A percentile compares a stretch with the other conserved stretches of the same genome.
These are phyloP conservation scores for Ceratorhiza oryzae-sativae DNA, from an alignment of 1,284 basidiomycete genomes.

Conservation along the genomic window DNA sequence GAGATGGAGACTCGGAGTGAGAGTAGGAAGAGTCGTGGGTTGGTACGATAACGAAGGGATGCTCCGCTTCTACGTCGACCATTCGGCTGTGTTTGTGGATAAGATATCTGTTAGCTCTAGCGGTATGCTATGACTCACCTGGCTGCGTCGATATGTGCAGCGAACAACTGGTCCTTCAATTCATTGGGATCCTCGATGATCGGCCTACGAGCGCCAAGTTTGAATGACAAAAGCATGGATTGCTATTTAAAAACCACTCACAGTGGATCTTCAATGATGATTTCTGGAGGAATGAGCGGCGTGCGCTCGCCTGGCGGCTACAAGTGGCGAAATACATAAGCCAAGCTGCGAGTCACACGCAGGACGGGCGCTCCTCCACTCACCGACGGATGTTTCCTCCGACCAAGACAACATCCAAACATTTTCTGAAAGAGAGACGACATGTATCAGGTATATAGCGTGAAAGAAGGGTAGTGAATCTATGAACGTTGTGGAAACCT, in stretches of 20 bases:
- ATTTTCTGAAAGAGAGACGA: constrained; percentile 39
- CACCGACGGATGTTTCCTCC: neutral
- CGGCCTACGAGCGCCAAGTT: constrained; percentile 2
- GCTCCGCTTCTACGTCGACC: constrained; percentile 33
- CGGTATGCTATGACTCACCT: constrained; percentile 2
- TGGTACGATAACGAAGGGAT: constrained; percentile 29
- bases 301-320: constrained; percentile 33
- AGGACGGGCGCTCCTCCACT: neutral
- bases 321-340: constrained; percentile 13
- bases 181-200: constrained; percentile 28
- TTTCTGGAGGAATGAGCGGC: constrained; percentile 26
- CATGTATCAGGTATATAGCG: constrained; percentile 36
- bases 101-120: neutral
- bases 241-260: neutral
- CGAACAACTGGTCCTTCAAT: constrained; percentile 33
- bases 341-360: constrained; percentile 5
- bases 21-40: constrained; percentile 36
- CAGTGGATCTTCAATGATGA: constrained; percentile 22
- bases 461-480: constrained; percentile 29
- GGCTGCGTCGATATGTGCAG: constrained; percentile 30
- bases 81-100: constrained; percentile 21
- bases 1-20: constrained; percentile 34
- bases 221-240: neutral
- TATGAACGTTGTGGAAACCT: constrained; percentile 37
- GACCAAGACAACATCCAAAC: constrained; percentile 37